These are phyloP conservation scores for Claviceps sp. DNA, from an alignment of 2,329 filamentous ascomycete species.

Conservation along the genomic window DNA sequence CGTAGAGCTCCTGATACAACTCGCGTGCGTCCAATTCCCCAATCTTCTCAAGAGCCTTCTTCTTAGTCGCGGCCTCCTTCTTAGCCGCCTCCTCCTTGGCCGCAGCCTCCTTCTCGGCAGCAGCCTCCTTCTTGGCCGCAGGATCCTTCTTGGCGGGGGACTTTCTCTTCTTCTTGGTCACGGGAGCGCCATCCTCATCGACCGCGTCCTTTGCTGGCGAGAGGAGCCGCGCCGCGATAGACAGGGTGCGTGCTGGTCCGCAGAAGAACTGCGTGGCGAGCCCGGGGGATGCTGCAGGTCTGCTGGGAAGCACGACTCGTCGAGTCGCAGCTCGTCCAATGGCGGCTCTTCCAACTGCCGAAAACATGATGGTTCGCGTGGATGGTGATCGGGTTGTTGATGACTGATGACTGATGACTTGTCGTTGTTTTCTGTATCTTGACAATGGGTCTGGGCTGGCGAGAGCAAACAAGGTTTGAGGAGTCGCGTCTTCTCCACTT, in stretches of 20 bases:
- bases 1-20: constrained; percentile 19
- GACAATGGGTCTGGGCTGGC: not conserved
- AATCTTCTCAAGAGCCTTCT: constrained; percentile 6
- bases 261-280: constrained; percentile 7
- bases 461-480: not conserved
- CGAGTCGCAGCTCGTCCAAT: constrained; percentile 20
- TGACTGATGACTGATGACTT: not conserved
- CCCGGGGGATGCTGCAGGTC: constrained; percentile 7
- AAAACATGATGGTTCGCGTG: constrained; percentile 23
- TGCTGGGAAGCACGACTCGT: constrained; percentile 16
- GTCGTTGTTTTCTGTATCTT: not conserved
- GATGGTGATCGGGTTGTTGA: not conserved
- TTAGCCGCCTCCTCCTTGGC: constrained; percentile 29
- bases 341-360: constrained; percentile 25
- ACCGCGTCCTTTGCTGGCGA: constrained; percentile 9
- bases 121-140: constrained; percentile 16
- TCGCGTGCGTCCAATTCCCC: too few relatives aligned
- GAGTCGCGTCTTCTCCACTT: not conserved
- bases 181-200: constrained; percentile 8
- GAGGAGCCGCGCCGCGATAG: constrained; percentile 16
- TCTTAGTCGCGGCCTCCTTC: constrained; percentile 9
- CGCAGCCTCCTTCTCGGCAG: constrained; percentile 12
- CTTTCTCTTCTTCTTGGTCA: constrained; percentile 20
- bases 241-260: constrained; percentile 9
- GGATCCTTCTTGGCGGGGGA: constrained; percentile 18